These are phyloP conservation scores for Luzula sylvatica DNA, from an alignment of 176 grass and related monocot genomes.

Conservation along the genomic window DNA sequence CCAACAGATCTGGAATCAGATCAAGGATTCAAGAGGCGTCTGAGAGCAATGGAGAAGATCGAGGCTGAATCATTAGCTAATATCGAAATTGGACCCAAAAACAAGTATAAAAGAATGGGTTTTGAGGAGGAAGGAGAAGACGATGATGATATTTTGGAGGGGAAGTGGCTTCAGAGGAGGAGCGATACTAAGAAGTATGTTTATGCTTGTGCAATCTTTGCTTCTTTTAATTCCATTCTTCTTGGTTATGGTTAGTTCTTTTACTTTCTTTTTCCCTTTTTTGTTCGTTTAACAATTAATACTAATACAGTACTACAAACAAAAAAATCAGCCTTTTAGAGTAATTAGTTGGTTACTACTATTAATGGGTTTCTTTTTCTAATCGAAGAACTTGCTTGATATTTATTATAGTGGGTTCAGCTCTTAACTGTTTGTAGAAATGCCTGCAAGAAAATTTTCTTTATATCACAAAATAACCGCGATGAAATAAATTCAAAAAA, in stretches of 20 bases:
- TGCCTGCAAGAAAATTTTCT: not conserved
- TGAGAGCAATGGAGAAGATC: constrained; percentile 15
- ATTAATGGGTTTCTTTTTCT: not conserved
- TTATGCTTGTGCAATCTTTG: constrained; percentile 60
- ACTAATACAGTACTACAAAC: too few relatives aligned
- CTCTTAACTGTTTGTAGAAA: constrained; percentile 7
- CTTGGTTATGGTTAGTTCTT: constrained; percentile 63
- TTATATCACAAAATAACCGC: not conserved
- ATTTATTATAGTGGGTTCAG: not conserved
- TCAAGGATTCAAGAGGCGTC: not conserved
- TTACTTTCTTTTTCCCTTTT: not conserved
- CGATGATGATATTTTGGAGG: constrained; percentile 29
- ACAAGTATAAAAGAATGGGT: constrained; percentile 40
- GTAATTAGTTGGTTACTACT: not conserved
- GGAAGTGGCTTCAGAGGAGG: constrained; percentile 29
- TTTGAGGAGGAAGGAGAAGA: constrained; percentile 27
- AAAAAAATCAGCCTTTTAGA: too few relatives aligned
- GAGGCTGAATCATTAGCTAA: constrained; percentile 11
- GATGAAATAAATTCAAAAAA: not conserved
- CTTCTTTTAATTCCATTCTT: constrained; percentile 66
- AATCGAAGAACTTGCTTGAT: not conserved
- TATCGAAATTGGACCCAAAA: constrained; percentile 15
- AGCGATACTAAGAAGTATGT: constrained; percentile 36
- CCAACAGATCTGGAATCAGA: constrained; percentile 7
- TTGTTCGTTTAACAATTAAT: not conserved